Evolutionary conservation across 2,329 filamentous ascomycete species (phyloP).

Genomic region (Penicillium sp.): DNA sequence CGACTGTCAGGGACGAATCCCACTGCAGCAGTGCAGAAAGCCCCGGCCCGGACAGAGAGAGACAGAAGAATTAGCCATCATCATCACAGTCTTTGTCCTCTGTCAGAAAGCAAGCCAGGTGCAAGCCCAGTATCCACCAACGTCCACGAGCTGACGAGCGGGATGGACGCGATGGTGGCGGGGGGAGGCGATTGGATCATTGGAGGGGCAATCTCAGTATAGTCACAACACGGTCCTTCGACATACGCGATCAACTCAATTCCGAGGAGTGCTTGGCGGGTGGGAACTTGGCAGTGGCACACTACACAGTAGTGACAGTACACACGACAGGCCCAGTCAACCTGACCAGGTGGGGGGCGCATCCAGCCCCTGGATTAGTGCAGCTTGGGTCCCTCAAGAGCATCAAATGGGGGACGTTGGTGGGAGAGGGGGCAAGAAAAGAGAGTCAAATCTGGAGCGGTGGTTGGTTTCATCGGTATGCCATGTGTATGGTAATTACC

Average conservation of each 20-base stretch:
- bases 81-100: neutral
- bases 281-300: neutral
- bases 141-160: neutral
- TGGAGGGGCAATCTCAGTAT: neutral
- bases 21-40: neutral
- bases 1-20: neutral
- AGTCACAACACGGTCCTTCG: neutral
- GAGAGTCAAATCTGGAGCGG: neutral
- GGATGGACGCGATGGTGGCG: neutral
- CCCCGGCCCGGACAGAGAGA: neutral
- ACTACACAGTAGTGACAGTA: too few relatives aligned
- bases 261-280: constrained; percentile 7
- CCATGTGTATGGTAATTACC: neutral
- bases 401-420: neutral
- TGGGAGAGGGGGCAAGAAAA: neutral
- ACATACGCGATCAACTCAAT: constrained; percentile 4
- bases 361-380: neutral
- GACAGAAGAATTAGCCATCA: neutral
- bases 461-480: neutral
- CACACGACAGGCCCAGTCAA: neutral
- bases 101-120: neutral
- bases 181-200: constrained; percentile 2
- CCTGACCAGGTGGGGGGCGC: neutral
- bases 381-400: neutral
- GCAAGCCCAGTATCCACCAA: neutral